phyloP scores from a whole-genome alignment of 2,329 filamentous ascomycete species.

The Fusarium haematococcum region DNA sequence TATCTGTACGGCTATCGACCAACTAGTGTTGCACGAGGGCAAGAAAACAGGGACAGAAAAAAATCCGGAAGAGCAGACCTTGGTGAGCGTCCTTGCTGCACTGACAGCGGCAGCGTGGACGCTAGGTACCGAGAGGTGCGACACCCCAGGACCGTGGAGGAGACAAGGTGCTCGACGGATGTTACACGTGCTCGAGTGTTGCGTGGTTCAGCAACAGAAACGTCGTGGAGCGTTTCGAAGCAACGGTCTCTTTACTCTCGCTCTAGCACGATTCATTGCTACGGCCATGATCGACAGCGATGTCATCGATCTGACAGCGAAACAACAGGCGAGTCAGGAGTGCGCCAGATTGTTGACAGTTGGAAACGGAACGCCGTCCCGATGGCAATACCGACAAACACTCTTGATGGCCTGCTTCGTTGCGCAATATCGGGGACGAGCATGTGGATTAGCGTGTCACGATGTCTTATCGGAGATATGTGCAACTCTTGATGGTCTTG shows the following conservation, averaged over 20 bases:
- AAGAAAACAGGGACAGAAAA: conserved; percentile 3
- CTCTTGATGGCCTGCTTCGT: conserved; percentile 58
- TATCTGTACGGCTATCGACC: conserved; percentile 37
- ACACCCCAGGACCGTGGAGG: conserved; percentile 11
- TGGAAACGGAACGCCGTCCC: conserved; percentile 20
- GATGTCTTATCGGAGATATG: conserved; percentile 56
- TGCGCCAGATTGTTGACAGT: conserved; percentile 34
- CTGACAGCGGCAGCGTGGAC: conserved; percentile 43
- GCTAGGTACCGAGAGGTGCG: conserved; percentile 13
- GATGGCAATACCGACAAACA: conserved; percentile 44
- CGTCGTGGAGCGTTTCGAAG: conserved; percentile 14
- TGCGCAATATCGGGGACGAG: conserved; percentile 60
- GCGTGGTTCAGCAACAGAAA: conserved; percentile 30
- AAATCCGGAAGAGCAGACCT: conserved; percentile 38
- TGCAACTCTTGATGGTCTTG: conserved; percentile 52
- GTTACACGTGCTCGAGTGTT: conserved; percentile 43
- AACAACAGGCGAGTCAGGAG: conserved; percentile 35
- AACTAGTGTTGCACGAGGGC: conserved; percentile 31
- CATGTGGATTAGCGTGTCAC: conserved; percentile 52
- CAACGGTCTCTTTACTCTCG: conserved; percentile 40
- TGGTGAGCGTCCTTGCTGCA: conserved; percentile 48
- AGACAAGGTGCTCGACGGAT: conserved; percentile 39
- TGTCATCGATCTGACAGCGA: conserved; percentile 25
- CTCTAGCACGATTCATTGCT: conserved; percentile 45
- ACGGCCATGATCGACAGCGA: conserved; percentile 30